Evolutionary conservation across 2,329 filamentous ascomycete species (phyloP).

Genomic region (Emericellopsis atlantica): DNA sequence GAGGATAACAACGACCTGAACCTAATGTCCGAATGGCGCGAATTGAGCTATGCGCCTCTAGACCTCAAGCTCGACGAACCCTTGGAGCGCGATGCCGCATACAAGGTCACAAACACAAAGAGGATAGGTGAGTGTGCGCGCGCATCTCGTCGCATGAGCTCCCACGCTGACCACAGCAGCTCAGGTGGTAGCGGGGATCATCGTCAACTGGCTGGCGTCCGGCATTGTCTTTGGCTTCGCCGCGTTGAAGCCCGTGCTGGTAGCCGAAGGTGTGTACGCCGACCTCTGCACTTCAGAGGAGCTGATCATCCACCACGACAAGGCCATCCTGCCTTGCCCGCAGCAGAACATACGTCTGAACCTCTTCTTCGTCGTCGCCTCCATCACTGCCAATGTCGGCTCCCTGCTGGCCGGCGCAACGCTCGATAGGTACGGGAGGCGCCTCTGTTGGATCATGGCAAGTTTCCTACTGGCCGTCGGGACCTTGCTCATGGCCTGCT

Average conservation of each 20-base stretch:
- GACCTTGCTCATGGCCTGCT: slow-evolving; percentile 59
- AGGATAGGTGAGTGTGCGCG: slow-evolving; percentile 10
- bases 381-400: slow-evolving; percentile 74
- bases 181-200: slow-evolving; percentile 55
- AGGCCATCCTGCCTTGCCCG: slow-evolving; percentile 21
- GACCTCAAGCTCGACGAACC: slow-evolving; percentile 11
- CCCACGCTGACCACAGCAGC: slow-evolving; percentile 24
- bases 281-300: slow-evolving; percentile 37
- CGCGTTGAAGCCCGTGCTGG: slow-evolving; percentile 69
- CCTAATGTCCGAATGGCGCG: slow-evolving; percentile 9
- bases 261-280: slow-evolving; percentile 58
- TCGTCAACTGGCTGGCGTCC: slow-evolving; percentile 65
- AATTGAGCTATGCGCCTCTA: slow-evolving; percentile 13
- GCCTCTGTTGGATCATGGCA: slow-evolving; percentile 61
- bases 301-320: slow-evolving; percentile 2
- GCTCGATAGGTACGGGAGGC: slow-evolving; percentile 68
- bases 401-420: slow-evolving; percentile 75
- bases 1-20: neutral
- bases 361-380: slow-evolving; percentile 81
- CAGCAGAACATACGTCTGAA: slow-evolving; percentile 52
- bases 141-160: neutral
- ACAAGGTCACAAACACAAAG: slow-evolving; percentile 15
- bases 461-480: slow-evolving; percentile 55
- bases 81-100: slow-evolving; percentile 15
- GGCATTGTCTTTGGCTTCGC: slow-evolving; percentile 77